Base-by-base conservation (phyloP, 441 rosid genomes). In the Biscutella laevigata region DNA sequence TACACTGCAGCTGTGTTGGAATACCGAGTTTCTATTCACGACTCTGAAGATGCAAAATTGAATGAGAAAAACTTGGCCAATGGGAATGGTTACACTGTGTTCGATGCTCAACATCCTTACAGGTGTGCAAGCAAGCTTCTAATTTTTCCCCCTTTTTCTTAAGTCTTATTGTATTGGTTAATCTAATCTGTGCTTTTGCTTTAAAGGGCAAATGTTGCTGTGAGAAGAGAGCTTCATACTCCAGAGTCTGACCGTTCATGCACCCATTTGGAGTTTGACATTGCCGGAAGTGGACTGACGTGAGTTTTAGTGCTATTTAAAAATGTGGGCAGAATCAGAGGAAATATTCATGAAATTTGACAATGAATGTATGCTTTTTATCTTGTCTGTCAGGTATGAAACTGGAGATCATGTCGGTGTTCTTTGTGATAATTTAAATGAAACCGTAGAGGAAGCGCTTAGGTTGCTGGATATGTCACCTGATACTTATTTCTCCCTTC, bases 321-420 rank as follows among this genome's bases (percentile, higher is more conserved):
- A 8, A 59, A 45, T 12, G 24, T 45, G 8, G 21, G 39, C 5
- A 7, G 7, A 39, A 13, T 26, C 38, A 38, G 19, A 8, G 20
- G 8, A 11, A 16, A 17, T 3, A 9, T 57, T 20, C n/a, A 14
- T 43, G 29, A 34, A 42, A 11, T 6, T 4, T 37, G 24, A 45
- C 41, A n/a, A 21, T 22, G 20, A 37, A 29, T 38, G 46, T 39
- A 17, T 47, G n/a, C 32, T 48, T 29, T 8, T 14, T 51, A 1
- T 40, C 49, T 64, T 67, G 32, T 33, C 48, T 57, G 39, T 61
- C 84, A 92, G 99, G 61, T 92, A 92, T 64, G 99, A 88, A 72
- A 82, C 95, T 9, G 99, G 99, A 49, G 99, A 92, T 74, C 99
- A 92, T 69, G 95, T 86, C 65, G 99, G 95, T 61, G 99, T 92